Percentiles rank a stretch among this genome's conserved stretches.
Conservation (phyloP, 164 flowering plant species). For the Vitis labrusca region DNA sequence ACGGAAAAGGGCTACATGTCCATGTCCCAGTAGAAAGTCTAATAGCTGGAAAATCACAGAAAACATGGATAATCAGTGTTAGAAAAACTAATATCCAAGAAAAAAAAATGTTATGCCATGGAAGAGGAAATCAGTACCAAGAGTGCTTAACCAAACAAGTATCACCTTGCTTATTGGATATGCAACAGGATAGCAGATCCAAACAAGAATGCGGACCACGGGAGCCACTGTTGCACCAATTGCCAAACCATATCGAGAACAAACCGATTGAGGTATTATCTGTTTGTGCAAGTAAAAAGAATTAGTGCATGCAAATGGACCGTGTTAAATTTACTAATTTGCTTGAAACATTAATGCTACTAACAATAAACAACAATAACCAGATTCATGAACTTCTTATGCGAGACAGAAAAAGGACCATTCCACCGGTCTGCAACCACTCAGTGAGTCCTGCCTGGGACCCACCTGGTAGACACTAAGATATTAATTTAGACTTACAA, state of each 20-base stretch:
- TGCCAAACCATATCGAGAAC: conserved; percentile 92
- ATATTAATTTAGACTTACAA: too few species aligned
- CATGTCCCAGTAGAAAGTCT: conserved; percentile 74
- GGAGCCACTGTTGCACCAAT: conserved; percentile 92
- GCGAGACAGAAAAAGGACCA: too few species aligned
- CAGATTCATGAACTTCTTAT: too few species aligned
- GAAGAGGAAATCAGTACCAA: background rate
- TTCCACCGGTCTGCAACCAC: too few species aligned
- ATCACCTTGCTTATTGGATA: conserved; percentile 97
- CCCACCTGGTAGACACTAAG: too few species aligned
- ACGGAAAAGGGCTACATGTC: conserved; percentile 86
- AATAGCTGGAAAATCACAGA: conserved; percentile 54
- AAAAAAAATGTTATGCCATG: background rate
- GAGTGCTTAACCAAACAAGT: background rate
- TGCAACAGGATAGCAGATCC: conserved; percentile 94
- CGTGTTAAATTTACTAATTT: background rate
- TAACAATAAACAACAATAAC: background rate
- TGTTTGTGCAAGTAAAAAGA: conserved; percentile 21
- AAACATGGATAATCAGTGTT: background rate
- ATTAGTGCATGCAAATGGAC: background rate
- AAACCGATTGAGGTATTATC: conserved; percentile 98
- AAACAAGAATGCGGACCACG: conserved; percentile 89
- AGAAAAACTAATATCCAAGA: background rate
- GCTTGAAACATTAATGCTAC: background rate
- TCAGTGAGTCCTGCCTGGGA: too few species aligned